These are phyloP conservation scores for Spergularia azorica DNA, from an alignment of 179 eudicot genomes.

Conservation along the genomic window DNA sequence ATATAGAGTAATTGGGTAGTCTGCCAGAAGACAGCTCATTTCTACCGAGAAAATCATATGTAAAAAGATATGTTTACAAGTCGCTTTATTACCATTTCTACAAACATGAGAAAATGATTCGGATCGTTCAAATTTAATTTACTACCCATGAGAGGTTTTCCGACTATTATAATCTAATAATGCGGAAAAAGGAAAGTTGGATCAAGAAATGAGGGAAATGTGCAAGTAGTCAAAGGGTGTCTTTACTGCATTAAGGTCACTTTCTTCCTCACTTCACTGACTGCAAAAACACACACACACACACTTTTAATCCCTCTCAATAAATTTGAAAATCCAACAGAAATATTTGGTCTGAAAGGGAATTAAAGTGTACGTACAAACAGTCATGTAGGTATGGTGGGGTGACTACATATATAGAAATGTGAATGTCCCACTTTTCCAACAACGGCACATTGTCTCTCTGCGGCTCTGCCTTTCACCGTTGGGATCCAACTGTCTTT, in stretches of 20 bases:
- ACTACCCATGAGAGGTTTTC: too few species aligned
- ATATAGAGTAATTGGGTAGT: too few species aligned
- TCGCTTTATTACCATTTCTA: not conserved
- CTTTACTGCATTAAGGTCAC: not conserved
- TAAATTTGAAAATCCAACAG: conserved; percentile 37
- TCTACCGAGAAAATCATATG: not conserved
- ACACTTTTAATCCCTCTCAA: conserved; percentile 29
- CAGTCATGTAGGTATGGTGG: conserved; percentile 6
- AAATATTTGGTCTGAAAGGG: conserved; percentile 24
- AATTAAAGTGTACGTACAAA: not conserved
- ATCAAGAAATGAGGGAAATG: not conserved
- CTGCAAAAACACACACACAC: not conserved
- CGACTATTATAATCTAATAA: too few species aligned
- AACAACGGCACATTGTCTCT: conserved; percentile 36
- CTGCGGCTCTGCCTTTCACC: conserved; percentile 16
- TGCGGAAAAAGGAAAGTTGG: not conserved
- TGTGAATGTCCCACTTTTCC: conserved; percentile 28
- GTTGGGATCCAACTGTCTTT: conserved; percentile 37
- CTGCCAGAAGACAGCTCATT: too few species aligned
- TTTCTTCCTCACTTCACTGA: not conserved
- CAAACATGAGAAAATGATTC: not conserved
- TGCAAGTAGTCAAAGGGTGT: conserved; percentile 29
- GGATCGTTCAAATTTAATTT: too few species aligned
- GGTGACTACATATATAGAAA: not conserved
- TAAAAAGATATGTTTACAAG: not conserved